These are phyloP conservation scores for Scorias spongiosa DNA, from an alignment of 2,329 filamentous ascomycete genomes.

Conservation along the genomic window DNA sequence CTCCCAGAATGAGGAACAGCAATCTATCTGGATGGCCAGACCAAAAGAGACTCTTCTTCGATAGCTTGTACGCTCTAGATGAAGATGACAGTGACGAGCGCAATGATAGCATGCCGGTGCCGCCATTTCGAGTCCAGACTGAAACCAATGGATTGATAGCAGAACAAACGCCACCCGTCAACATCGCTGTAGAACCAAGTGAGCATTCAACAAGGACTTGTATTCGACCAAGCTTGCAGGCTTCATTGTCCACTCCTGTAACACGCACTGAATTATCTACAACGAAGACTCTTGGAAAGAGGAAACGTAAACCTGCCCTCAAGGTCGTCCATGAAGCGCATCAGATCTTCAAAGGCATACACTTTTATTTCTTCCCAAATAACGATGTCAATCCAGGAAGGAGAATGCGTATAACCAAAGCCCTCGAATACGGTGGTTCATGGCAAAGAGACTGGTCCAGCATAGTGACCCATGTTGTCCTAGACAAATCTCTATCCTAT, in stretches of 20 bases:
- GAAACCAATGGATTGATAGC: no score
- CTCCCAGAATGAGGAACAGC: no score
- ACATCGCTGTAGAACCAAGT: no score
- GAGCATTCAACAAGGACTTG: no score
- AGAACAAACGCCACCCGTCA: no score
- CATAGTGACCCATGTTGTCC: conserved; percentile 61
- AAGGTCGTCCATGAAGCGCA: conserved; percentile 11
- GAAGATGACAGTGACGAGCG: no score
- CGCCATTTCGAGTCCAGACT: no score
- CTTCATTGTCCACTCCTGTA: neutral
- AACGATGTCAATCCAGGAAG: conserved; percentile 55
- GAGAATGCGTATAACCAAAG: conserved; percentile 56
- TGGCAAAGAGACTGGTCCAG: conserved; percentile 47
- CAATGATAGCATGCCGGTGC: no score
- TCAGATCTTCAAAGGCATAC: conserved; percentile 16
- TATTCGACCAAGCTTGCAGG: no score
- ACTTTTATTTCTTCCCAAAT: conserved; percentile 58
- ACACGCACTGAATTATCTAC: neutral
- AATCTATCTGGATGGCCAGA: no score
- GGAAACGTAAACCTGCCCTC: conserved; percentile 13
- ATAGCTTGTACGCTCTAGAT: no score
- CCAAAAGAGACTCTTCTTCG: no score
- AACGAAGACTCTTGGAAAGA: conserved; percentile 8
- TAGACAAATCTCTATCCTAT: conserved; percentile 54
- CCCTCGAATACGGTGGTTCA: conserved; percentile 56